phyloP scores from a whole-genome alignment of 2,329 filamentous ascomycete genomes.

The Penicillium sp. region DNA sequence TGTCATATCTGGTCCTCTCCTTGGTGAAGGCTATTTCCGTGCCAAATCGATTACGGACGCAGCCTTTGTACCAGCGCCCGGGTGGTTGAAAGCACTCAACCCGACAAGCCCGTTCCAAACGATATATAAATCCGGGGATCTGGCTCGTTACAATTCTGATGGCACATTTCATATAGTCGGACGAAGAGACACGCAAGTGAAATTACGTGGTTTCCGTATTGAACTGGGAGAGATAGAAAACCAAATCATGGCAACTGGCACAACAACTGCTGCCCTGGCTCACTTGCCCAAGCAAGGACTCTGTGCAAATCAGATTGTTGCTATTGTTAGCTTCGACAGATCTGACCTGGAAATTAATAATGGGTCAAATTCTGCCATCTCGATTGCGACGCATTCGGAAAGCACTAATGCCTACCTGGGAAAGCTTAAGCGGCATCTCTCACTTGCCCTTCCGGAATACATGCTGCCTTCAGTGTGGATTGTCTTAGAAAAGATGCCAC shows the following conservation, averaged over 20 bases:
- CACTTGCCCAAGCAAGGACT: neutral
- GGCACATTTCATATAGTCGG: slow-evolving; percentile 33
- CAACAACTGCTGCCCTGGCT: neutral
- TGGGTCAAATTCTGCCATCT: neutral
- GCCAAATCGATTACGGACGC: slow-evolving; percentile 33
- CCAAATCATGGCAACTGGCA: neutral
- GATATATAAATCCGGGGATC: slow-evolving; percentile 33
- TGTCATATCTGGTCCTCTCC: slow-evolving; percentile 38
- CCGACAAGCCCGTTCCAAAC: slow-evolving; percentile 25
- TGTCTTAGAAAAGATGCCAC: slow-evolving; percentile 33
- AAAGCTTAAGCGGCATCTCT: neutral
- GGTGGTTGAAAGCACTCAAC: slow-evolving; percentile 26
- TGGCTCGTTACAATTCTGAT: slow-evolving; percentile 29
- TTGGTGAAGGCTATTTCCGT: slow-evolving; percentile 45
- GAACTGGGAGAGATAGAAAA: slow-evolving; percentile 40
- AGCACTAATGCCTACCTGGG: neutral
- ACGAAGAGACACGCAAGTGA: slow-evolving; percentile 37
- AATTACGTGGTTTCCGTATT: slow-evolving; percentile 39
- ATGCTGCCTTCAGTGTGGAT: slow-evolving; percentile 37
- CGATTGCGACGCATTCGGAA: neutral
- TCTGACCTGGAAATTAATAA: neutral
- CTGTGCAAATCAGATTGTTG: neutral
- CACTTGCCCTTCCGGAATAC: slow-evolving; percentile 25
- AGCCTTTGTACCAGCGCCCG: slow-evolving; percentile 35
- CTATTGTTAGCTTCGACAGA: neutral